Evolutionary conservation across 116 monocot genomes (phyloP), one percentile per base, ranked within the genome.

Genomic region (Trichopus zeylanicus): DNA sequence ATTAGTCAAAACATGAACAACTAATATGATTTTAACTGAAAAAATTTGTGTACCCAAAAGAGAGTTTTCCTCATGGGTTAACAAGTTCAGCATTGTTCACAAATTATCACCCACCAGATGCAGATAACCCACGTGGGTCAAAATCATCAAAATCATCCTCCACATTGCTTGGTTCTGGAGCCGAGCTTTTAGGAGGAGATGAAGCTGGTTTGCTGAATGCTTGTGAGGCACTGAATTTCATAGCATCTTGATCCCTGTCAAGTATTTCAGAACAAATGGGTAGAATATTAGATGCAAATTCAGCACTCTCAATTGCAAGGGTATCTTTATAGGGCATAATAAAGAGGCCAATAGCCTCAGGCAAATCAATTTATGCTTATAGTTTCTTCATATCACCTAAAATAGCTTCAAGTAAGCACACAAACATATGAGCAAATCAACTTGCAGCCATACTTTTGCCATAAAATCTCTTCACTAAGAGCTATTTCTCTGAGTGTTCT

Each of bases 81-180:
- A 5, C 32, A 33, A 8, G 8, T 33, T 5, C 4, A 33, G 32
- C 32, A 33, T 33, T 33, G 32, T 4, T 1, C 19, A 55, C 15
- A 47, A 4, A 22, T 30, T 29, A 59, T 39, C 38, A 74, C 78
- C 59, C 27, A 90, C 95, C 84, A 39, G 77, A 16, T 73, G 53
- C 66, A 55, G 89, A 70, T 48, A 76, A 83, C 42, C 86, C 90
- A 21, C 97, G 83, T 55, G 97, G 97, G 56, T 97, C 87, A 69
- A 97, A 97, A 67, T 97, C 87, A 60, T 90, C 91, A 77, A 88
- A 82, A 48, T 95, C 89, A 68, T 97, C 87, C 15, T 74, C 87
- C 31, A 23, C 54, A 29, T 8, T 38, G 18, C 25, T 66, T 59
- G 63, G 51, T 42, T 71, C 62, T 8, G 60, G 7, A 64, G 13